Base-by-base conservation (phyloP, 371 early-diverging fungal species). In the Mucor piriformis region DNA sequence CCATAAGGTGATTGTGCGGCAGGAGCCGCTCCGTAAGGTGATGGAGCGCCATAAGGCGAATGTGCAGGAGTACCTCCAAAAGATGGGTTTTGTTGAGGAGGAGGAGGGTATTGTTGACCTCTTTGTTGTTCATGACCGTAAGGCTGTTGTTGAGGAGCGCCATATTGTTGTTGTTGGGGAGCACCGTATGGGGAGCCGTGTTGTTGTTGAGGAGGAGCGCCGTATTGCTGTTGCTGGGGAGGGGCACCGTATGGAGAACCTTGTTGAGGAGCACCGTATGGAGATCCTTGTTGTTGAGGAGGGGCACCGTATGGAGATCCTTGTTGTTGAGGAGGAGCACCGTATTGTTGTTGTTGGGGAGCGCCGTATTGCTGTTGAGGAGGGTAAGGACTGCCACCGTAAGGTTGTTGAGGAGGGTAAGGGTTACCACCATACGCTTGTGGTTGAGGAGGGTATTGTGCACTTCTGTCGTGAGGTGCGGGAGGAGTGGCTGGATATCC, bases 151-250 rank as follows among this genome's bases (percentile, higher is more conserved):
- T 7, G 55, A 10, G 61, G 55, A 54, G 54, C 50, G 20, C 49
- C 46, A 15, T 34, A 18, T 32, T 29, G 37, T 51, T 51, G 51
- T 34, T 50, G 29, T 32, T 27, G 55, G 27, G 44, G 57, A 12
- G 34, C 23, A 34, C 37, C 13, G 4, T 37, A 51, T n/a, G 33
- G 40, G 18, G 27, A 6, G 32, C 27, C 37, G n/a, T 61, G 61
- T 37, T 59, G 65, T 25, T 57, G 67, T 21, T 56, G 66, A 27
- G 48, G 51, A 42, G 42, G 42, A 2, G 42, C 42, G 21, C 57
- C 57, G 33, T 60, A 57, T 20, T 56, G 53, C 43, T 55, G 61
- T 16, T 37, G 37, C 13, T 23, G 50, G 11, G 62, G 62, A 21
- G 61, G 40, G 4, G 32, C 49, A 20, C 42, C 54, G n/a, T 52